Evolutionary conservation across 2,329 filamentous ascomycete species (phyloP), one percentile per base, ranked within the genome.

Genomic region (Chaetomium sp.): DNA sequence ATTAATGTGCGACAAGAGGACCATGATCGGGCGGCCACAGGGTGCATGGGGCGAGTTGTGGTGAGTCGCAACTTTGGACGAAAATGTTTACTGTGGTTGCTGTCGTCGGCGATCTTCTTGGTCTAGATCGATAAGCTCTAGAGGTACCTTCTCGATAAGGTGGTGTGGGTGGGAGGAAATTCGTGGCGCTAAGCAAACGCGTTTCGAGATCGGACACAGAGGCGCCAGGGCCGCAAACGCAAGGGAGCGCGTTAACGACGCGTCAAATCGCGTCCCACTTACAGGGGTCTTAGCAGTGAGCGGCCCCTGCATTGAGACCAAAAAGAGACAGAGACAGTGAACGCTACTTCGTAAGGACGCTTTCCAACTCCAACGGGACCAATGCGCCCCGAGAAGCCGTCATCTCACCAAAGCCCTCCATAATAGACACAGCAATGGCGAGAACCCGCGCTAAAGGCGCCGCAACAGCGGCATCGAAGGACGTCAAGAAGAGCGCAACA

Each of bases 371-470:
- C 31, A 56, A 23, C 38, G 19, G 10, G 51, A n/a, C 23, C 56
- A 60, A 59, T 59, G 55, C 57, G 23, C 7, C 45, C 1, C 25
- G 35, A 16, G 19, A 8, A 45, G 4, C 16, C 13, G 4, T 35
- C 3, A 23, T 50, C 7, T 9, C 27, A 33, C 45, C 49, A 31
- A 12, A 57, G 21, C 53, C 13, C 47, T 8, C 27, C 42, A 55
- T 21, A 51, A 65, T 6, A 19, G 1, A 49, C 19, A 2, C 3
- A 16, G 25, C 12, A 1, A 86, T 86, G 83, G 79, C 82, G 57
- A 78, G 79, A 69, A 78, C 75, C 33, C 84, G 83, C 65, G 78
- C 84, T 61, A 78, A 80, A 72, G 76, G 70, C 70, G 67, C 68
- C 67, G 23, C 59, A 47, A 35, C 33, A 5, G 65, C 70, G 42